Evolutionary conservation across 805 yeast genomes (phyloP).

Genomic region (Lipomyces spencermartinsiae): DNA sequence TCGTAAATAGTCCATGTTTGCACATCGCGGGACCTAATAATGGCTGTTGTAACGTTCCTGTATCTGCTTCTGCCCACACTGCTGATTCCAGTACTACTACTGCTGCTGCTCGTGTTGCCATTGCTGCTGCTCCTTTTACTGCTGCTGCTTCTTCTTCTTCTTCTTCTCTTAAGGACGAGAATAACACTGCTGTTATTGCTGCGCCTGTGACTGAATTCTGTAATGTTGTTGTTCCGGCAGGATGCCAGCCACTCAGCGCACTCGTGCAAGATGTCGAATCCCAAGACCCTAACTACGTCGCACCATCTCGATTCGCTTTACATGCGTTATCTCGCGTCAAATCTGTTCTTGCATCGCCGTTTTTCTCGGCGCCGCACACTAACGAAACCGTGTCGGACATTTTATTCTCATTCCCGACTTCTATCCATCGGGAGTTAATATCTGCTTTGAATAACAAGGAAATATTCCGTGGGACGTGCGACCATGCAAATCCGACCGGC

Average conservation of each 20-base stretch:
- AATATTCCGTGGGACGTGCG: not conserved
- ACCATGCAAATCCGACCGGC: slow-evolving; percentile 1
- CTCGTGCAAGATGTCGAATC: not conserved
- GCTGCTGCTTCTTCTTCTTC: no score
- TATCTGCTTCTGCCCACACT: not conserved
- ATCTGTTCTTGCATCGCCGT: not conserved
- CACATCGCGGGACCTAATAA: no score
- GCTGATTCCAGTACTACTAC: no score
- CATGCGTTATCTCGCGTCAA: not conserved
- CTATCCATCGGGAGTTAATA: not conserved
- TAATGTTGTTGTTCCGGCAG: not conserved
- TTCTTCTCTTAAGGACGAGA: no score
- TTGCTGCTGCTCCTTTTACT: no score
- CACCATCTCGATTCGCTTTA: not conserved
- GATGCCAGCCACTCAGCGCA: not conserved
- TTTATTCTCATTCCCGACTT: not conserved
- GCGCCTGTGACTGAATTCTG: not conserved
- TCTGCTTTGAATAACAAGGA: not conserved
- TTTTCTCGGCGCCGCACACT: not conserved
- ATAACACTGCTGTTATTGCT: not conserved
- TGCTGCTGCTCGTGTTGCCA: no score
- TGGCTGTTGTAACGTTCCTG: not conserved
- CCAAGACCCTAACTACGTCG: not conserved
- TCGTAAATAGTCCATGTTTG: no score
- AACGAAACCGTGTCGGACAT: not conserved